These are phyloP conservation scores for Carallia brachiata DNA, from an alignment of 345 rosid genomes.

Conservation along the genomic window DNA sequence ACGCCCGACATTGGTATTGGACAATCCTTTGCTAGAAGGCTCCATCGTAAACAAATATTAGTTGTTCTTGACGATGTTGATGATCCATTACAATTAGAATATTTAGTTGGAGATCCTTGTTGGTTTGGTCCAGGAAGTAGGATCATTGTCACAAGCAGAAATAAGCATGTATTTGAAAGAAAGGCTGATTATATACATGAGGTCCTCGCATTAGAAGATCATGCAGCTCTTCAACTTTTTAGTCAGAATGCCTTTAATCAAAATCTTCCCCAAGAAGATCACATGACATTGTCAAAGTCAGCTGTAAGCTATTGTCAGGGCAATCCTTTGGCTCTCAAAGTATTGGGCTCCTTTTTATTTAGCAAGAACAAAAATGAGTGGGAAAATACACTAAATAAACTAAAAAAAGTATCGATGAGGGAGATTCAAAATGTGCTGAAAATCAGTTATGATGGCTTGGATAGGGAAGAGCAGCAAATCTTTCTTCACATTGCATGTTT, in stretches of 20 bases:
- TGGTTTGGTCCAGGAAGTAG: conserved; percentile 12
- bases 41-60: neutral
- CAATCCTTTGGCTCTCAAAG: neutral
- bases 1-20: neutral
- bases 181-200: neutral
- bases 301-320: neutral
- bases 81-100: neutral
- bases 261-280: neutral
- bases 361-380: neutral
- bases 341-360: neutral
- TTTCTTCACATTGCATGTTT: too few relatives aligned
- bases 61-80: conserved; percentile 13
- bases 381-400: neutral
- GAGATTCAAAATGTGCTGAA: too few relatives aligned
- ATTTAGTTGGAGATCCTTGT: neutral
- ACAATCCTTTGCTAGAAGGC: neutral
- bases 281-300: neutral
- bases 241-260: neutral
- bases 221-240: neutral
- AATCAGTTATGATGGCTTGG: too few relatives aligned
- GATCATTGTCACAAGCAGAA: neutral
- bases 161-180: neutral
- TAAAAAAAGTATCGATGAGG: too few relatives aligned
- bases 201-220: neutral
- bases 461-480: too few relatives aligned